phyloP scores from a whole-genome alignment of 768 basidiomycete species.

The Pulveroboletus sp. region DNA sequence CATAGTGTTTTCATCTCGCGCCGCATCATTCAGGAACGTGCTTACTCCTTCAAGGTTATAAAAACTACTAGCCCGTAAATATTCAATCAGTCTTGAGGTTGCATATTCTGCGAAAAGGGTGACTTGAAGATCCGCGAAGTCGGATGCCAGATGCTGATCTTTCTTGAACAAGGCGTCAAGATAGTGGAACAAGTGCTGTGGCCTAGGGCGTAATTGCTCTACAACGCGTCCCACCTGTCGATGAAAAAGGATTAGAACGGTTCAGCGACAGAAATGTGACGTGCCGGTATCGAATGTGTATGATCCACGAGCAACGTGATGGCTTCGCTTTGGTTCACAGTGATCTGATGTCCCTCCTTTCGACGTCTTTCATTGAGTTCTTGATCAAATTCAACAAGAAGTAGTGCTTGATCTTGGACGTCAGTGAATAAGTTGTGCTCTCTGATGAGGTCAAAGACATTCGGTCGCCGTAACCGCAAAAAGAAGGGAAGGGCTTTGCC shows the following conservation, averaged over 20 bases:
- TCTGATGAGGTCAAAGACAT: conserved; percentile 92
- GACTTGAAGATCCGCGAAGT: conserved; percentile 86
- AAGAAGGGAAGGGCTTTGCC: conserved; percentile 92
- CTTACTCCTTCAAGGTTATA: conserved; percentile 83
- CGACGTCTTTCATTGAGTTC: conserved; percentile 66
- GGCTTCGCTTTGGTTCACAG: conserved; percentile 61
- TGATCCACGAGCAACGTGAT: conserved; percentile 89
- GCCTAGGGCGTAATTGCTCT: conserved; percentile 70
- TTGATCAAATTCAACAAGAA: conserved; percentile 92
- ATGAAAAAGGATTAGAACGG: not conserved
- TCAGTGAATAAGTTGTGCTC: conserved; percentile 93
- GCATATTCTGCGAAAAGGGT: conserved; percentile 90
- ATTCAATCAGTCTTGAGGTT: conserved; percentile 75
- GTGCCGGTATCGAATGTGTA: conserved; percentile 91
- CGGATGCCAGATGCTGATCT: conserved; percentile 74
- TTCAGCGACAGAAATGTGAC: conserved; percentile 20
- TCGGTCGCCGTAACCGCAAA: conserved; percentile 77
- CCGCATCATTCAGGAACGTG: not conserved
- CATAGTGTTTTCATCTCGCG: not conserved
- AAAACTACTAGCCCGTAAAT: conserved; percentile 84
- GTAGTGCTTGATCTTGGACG: conserved; percentile 87
- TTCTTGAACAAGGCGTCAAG: conserved; percentile 86
- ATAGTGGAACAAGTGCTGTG: conserved; percentile 87
- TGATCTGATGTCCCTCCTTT: conserved; percentile 37
- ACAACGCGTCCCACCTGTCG: conserved; percentile 81